phyloP scores from a whole-genome alignment of 2,329 filamentous ascomycete genomes.

The Sporothrix pallida region DNA sequence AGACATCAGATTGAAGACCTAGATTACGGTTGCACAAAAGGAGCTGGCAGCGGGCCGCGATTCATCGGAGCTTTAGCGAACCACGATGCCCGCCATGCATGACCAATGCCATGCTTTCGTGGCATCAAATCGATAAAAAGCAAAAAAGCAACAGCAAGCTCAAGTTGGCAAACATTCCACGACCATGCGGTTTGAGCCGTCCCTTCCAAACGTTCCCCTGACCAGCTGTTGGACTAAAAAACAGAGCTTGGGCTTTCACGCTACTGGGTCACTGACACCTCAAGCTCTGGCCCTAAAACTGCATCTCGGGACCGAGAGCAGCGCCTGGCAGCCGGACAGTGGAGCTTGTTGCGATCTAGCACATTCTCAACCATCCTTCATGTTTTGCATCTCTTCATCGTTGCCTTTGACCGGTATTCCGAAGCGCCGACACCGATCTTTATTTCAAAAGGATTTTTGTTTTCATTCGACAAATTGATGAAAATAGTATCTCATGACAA shows the following conservation, averaged over 20 bases:
- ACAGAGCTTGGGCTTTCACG: not conserved
- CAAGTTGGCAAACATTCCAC: not conserved
- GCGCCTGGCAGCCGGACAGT: not conserved
- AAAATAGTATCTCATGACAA: not conserved
- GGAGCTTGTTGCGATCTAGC: not conserved
- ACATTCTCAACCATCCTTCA: not conserved
- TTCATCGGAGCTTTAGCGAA: conserved; percentile 2
- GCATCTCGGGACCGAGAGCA: conserved; percentile 16
- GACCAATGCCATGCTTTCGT: not conserved
- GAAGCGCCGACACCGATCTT: not conserved
- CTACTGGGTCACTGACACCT: not conserved
- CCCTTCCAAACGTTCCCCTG: not conserved
- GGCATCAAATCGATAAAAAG: not conserved
- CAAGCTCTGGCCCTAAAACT: not conserved
- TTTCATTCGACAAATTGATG: not conserved
- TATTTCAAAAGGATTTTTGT: not conserved
- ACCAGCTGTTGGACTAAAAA: not conserved
- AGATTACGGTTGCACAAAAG: not conserved
- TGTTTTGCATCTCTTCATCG: conserved; percentile 12
- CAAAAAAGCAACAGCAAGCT: not conserved
- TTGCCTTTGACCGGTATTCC: not conserved
- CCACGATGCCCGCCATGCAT: not conserved
- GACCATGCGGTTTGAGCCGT: too few species aligned
- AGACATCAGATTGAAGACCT: not conserved
- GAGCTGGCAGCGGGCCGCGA: not conserved